These are phyloP conservation scores for Fusarium coffeatum DNA, from an alignment of 2,329 filamentous ascomycete genomes.

Conservation along the genomic window DNA sequence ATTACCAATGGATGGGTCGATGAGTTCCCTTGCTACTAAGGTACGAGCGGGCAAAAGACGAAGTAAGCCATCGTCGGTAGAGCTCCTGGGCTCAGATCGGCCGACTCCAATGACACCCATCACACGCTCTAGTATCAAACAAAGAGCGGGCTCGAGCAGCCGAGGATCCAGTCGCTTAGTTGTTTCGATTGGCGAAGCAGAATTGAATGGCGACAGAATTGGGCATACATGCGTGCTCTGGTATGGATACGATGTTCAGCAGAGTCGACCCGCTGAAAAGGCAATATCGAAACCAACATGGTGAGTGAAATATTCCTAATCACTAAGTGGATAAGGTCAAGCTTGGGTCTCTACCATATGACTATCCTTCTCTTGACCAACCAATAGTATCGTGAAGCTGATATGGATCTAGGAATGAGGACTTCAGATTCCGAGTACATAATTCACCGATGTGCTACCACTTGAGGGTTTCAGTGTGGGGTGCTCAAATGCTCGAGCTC, in stretches of 20 bases:
- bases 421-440: constrained; percentile 43
- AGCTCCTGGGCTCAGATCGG: constrained; percentile 33
- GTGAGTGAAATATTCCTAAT: constrained; percentile 35
- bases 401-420: constrained; percentile 42
- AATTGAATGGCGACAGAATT: constrained; percentile 35
- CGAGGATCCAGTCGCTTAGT: constrained; percentile 19
- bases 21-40: constrained; percentile 30
- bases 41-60: constrained; percentile 34
- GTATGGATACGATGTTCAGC: constrained; percentile 43
- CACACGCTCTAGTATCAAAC: constrained; percentile 2
- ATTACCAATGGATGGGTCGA: constrained; percentile 32
- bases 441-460: constrained; percentile 46
- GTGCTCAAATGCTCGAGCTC: constrained; percentile 43
- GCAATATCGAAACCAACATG: constrained; percentile 40
- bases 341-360: too few relatives aligned
- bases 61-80: constrained; percentile 29
- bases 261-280: constrained; percentile 34
- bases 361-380: not conserved
- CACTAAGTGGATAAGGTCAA: not conserved
- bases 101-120: constrained; percentile 26
- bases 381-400: constrained; percentile 25
- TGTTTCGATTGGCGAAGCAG: constrained; percentile 34
- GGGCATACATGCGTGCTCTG: constrained; percentile 44
- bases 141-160: constrained; percentile 4
- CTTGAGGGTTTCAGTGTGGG: constrained; percentile 44